Percentiles rank a stretch among this genome's conserved stretches.
Evolutionary conservation across 1,139 yeast species (phyloP).

Genomic region (Kluyveromyces marxianus): DNA sequence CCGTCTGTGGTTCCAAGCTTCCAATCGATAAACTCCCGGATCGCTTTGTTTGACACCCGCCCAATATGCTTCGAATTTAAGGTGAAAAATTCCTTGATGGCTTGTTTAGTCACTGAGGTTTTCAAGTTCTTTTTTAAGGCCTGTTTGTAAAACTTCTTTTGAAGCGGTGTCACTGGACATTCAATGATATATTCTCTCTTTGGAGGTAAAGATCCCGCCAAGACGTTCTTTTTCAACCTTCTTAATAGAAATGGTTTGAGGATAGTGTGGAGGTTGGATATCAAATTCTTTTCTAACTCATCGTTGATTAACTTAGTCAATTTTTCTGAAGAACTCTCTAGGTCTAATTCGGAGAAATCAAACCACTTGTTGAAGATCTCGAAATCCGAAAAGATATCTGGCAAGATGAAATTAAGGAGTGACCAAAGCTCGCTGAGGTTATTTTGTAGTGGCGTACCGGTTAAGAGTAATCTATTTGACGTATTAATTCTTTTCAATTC

Average conservation of each 20-base stretch:
- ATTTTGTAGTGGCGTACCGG: slow-evolving; percentile 93
- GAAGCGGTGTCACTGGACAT: slow-evolving; percentile 57
- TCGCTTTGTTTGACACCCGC: slow-evolving; percentile 29
- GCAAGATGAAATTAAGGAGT: slow-evolving; percentile 74
- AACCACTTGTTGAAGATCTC: slow-evolving; percentile 92
- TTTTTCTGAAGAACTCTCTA: slow-evolving; percentile 36
- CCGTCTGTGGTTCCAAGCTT: slow-evolving; percentile 15
- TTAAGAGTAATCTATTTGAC: slow-evolving; percentile 64
- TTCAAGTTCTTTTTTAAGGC: slow-evolving; percentile 45
- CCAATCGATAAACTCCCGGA: slow-evolving; percentile 37
- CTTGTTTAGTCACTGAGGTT: slow-evolving; percentile 36
- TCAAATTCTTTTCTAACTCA: slow-evolving; percentile 55
- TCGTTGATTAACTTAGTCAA: slow-evolving; percentile 42
- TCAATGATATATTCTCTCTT: slow-evolving; percentile 83
- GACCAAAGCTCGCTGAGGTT: slow-evolving; percentile 89
- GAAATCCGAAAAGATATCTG: slow-evolving; percentile 86
- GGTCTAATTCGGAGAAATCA: slow-evolving; percentile 49
- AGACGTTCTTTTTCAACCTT: slow-evolving; percentile 68
- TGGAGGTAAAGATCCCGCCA: slow-evolving; percentile 58
- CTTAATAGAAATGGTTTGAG: slow-evolving; percentile 81
- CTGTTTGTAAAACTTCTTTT: slow-evolving; percentile 54
- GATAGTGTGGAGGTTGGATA: slow-evolving; percentile 76
- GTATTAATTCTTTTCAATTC: slow-evolving; percentile 61
- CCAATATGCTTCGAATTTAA: slow-evolving; percentile 33
- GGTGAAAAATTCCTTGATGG: slow-evolving; percentile 38